Evolutionary conservation across 768 basidiomycete genomes (phyloP).

Genomic region (Tylopilus balloui): DNA sequence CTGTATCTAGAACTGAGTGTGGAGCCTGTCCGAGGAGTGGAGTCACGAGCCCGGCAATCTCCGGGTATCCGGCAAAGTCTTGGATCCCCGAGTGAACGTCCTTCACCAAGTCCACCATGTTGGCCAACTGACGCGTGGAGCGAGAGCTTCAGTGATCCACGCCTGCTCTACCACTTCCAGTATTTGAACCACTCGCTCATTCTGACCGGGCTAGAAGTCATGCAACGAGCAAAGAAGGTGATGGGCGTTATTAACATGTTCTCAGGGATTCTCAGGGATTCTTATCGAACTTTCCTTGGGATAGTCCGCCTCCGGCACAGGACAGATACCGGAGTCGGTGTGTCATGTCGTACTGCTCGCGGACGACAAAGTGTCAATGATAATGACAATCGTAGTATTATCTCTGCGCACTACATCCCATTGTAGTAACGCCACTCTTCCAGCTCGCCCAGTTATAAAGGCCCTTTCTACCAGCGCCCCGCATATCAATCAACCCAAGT

Average conservation of each 20-base stretch:
- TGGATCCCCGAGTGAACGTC: neutral
- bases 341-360: too few species aligned
- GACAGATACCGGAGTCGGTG: neutral
- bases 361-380: neutral
- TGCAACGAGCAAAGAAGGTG: neutral
- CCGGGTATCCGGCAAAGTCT: neutral
- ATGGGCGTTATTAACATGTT: neutral
- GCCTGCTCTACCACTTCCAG: neutral
- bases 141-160: neutral
- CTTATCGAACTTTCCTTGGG: neutral
- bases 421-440: constrained; percentile 1
- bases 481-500: neutral
- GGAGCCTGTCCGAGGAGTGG: too few species aligned
- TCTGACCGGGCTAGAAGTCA: neutral
- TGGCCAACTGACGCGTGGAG: too few species aligned
- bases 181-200: neutral
- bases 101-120: too few species aligned
- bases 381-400: too few species aligned
- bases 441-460: constrained; percentile 16
- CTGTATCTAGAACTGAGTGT: too few species aligned
- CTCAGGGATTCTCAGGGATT: neutral
- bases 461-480: neutral
- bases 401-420: neutral
- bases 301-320: neutral
- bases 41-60: neutral